Base-by-base conservation (phyloP, 192 early-diverging fungal species). In the Martensiomyces pterosporus region DNA sequence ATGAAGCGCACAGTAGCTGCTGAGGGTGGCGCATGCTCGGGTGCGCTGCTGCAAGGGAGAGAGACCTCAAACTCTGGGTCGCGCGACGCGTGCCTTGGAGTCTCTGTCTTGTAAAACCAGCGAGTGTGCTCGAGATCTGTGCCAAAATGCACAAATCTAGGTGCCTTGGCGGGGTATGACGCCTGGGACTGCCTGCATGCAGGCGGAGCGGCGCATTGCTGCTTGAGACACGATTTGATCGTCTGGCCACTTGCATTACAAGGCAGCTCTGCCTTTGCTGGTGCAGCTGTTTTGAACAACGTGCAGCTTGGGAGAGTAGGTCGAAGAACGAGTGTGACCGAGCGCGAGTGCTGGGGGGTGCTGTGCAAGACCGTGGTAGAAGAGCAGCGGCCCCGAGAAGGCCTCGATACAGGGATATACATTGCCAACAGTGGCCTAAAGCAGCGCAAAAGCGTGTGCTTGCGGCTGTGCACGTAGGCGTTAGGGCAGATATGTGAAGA, bases 61-160 rank as follows among this genome's bases (percentile, higher is more conserved):
- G 24, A 18, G 32, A 9, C n/a, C n/a, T 32, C 29, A 23, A 39
- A 27, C 1, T 34, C 40, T 3, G 55, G 38, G 37, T 69, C 56
- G 24, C 52, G 57, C 27, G 68, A 49, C 1, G 81, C 81, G 29
- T 59, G 57, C 24, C 55, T 56, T 2, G 86, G 80, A 2, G 67
- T 72, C 60, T 88, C 79, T 9, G 66, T 51, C 60, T 82, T 83
- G 55, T 70, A 70, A 64, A 88, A 88, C 36, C 79, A 61, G 25
- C 80, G 79, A 15, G 81, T 64, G 27, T 85, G 79, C 49, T 86
- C 82, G 22, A 83, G 65, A 9, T 82, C 65, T 9, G 72, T 39
- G 37, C 72, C 59, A 58, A 88, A 88, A 45, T 80, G 80, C 17
- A 88, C 86, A 38, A 59, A 79, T 48, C 81, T 83, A 5, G 61